phyloP scores from a whole-genome alignment of 2,329 filamentous ascomycete species.

The Ceratocystis albifundus region DNA sequence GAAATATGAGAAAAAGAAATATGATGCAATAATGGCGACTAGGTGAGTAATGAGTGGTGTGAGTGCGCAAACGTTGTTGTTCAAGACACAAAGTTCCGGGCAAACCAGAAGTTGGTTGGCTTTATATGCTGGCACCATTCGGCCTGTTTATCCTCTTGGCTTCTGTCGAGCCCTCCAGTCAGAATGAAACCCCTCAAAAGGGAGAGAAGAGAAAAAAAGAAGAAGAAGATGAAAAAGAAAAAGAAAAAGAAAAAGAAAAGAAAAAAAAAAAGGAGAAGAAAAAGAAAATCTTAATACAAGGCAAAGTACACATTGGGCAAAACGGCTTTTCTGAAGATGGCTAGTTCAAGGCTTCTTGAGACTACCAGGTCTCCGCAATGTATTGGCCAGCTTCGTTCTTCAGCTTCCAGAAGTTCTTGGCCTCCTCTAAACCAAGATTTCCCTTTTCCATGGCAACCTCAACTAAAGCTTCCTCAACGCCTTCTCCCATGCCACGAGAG shows the following conservation, averaged over 20 bases:
- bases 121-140: neutral
- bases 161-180: neutral
- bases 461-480: slow-evolving; percentile 75
- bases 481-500: slow-evolving; percentile 94
- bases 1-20: neutral
- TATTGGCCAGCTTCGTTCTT: slow-evolving; percentile 93
- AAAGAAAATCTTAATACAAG: neutral
- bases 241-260: no score
- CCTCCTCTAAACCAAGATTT: slow-evolving; percentile 69
- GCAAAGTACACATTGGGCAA: neutral
- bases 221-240: no score
- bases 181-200: neutral
- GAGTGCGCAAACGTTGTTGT: neutral
- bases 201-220: neutral
- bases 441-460: slow-evolving; percentile 91
- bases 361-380: slow-evolving; percentile 68
- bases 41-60: neutral
- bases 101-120: neutral
- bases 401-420: slow-evolving; percentile 74
- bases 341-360: neutral
- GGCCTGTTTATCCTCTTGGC: neutral
- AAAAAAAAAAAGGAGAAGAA: no score
- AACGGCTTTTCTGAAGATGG: neutral
- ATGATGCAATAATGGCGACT: neutral
- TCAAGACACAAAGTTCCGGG: neutral